Base-by-base conservation (phyloP, 495 filamentous ascomycete species). In the Neurospora intermedia region DNA sequence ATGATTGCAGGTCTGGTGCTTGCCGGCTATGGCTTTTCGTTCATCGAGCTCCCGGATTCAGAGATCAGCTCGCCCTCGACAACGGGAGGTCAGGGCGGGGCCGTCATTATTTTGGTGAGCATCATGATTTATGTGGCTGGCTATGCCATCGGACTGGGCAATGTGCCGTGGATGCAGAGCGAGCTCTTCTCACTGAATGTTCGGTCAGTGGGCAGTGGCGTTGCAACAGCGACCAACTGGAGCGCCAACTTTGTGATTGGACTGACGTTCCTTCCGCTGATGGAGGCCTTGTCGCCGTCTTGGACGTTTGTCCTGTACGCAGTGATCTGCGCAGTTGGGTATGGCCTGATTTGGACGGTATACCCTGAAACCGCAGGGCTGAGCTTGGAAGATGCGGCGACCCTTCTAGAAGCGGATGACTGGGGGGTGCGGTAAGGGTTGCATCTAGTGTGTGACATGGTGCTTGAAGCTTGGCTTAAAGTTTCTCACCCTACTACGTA, bases 201-300 rank as follows among this genome's bases (percentile, higher is more conserved):
- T 9, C 92, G 94, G 40, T 91, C 91, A 0, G 78, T 96, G 2
- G 94, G 94, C 7, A 94, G 92, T 41, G 90, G 89, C 0, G 76
- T 96, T n/a, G 89, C 93, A 2, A 98, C 94, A 18, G 90, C 91
- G 3, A 95, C 92, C 6, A 97, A 97, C 75, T 98, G 94, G 94
- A 87, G 87, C 18, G 89, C 90, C 6, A 98, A 98, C 81, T 93
- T 94, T 75, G 79, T 96, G n/a, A 88, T 98, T 13, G 94, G 94
- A 1, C 83, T 94, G 66, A 94, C 92, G 0, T 98, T 98, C 75
- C 80, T 98, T 74, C 91, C 92, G 0, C 87, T 97, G 87, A 94
- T 98, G 90, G 88, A 94, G 75, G 83, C 82, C 71, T 78, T 97
- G 70, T 90, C 89, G 4, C 92, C 93, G 9, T 84, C 85, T n/a